These are phyloP conservation scores for Chlorella variabilis DNA, from an alignment of 163 green algal species.

Conservation along the genomic window DNA sequence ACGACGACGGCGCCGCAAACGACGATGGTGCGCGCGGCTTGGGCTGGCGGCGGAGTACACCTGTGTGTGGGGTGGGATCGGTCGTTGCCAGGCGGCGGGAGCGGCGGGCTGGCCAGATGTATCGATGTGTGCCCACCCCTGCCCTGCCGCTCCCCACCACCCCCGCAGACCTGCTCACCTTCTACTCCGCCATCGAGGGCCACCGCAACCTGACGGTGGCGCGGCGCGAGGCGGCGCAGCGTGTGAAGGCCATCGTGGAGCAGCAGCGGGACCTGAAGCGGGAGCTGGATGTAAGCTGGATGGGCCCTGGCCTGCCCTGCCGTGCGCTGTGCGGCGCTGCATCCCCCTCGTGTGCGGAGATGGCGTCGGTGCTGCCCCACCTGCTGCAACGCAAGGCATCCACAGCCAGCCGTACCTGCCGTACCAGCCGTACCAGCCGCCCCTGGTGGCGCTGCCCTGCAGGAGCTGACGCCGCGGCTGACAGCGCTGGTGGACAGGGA, in stretches of 20 bases:
- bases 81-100: too few species aligned
- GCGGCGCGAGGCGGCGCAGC: slow-evolving; percentile 3
- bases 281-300: not conserved
- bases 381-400: not conserved
- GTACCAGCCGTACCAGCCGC: too few species aligned
- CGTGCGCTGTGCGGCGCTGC: too few species aligned
- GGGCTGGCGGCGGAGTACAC: not conserved
- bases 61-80: not conserved
- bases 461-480: slow-evolving; percentile 26
- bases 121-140: too few species aligned
- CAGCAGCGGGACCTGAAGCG: not conserved
- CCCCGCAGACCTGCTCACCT: slow-evolving; percentile 17
- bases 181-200: not conserved
- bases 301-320: not conserved
- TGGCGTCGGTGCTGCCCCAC: too few species aligned
- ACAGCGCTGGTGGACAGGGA: slow-evolving; percentile 34
- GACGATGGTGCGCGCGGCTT: slow-evolving; percentile 3
- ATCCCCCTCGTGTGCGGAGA: too few species aligned
- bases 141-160: too few species aligned
- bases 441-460: not conserved
- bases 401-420: too few species aligned
- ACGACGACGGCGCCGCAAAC: not conserved
- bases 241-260: not conserved
- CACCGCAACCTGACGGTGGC: slow-evolving; percentile 15
- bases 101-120: too few species aligned